Conservation (phyloP, 495 filamentous ascomycete genomes). For the Penicillium canariense region DNA sequence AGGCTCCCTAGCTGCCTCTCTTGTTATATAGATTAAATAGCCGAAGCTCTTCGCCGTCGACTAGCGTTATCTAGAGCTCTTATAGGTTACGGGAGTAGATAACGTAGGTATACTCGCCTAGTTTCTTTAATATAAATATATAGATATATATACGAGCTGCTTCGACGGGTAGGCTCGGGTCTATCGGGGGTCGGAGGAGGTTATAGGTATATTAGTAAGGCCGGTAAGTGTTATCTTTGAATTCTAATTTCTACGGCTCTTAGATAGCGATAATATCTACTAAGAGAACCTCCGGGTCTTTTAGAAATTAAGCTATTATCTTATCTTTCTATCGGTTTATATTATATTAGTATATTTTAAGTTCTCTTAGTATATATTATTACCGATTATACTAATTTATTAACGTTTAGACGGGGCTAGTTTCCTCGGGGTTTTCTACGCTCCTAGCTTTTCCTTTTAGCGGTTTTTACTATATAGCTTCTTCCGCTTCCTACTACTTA, state of each 20-base stretch:
- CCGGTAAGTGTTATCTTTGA: slow-evolving; percentile 16
- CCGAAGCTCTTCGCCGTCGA: too few species aligned
- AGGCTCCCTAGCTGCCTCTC: not conserved
- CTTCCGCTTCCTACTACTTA: too few species aligned
- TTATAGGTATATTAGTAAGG: slow-evolving; percentile 7
- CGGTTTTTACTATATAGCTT: too few species aligned
- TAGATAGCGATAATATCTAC: slow-evolving; percentile 22
- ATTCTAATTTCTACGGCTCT: slow-evolving; percentile 19
- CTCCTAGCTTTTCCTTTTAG: too few species aligned
- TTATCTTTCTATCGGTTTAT: slow-evolving; percentile 13
- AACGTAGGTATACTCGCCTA: not conserved
- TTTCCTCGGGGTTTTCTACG: too few species aligned
- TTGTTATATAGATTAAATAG: slow-evolving; percentile 10
- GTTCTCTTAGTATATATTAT: too few species aligned
- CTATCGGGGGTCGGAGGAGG: slow-evolving; percentile 8
- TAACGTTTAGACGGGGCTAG: too few species aligned
- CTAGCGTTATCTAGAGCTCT: not conserved
- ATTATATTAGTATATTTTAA: slow-evolving; percentile 16
- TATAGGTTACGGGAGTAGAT: not conserved
- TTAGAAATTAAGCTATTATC: slow-evolving; percentile 21
- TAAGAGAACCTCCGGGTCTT: slow-evolving; percentile 7
- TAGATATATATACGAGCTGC: not conserved
- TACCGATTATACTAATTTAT: too few species aligned
- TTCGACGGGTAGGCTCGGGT: not conserved
- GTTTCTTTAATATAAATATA: not conserved